phyloP scores from a whole-genome alignment of 139 green algal species.

The Chlamydomonas applanata region DNA sequence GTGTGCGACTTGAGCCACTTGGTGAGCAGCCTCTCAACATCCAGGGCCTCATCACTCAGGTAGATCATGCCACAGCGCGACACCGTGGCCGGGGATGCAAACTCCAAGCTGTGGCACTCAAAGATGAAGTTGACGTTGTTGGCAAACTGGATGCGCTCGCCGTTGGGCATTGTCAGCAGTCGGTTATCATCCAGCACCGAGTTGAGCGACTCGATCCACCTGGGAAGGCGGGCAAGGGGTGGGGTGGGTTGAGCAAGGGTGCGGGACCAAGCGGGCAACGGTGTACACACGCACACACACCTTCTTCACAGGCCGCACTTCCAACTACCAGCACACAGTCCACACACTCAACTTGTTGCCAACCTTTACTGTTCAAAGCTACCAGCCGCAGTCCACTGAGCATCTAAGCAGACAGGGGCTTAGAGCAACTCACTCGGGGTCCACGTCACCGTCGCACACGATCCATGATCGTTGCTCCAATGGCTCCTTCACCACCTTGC shows the following conservation, averaged over 20 bases:
- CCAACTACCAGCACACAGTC: too few species aligned
- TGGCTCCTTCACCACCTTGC: conserved; percentile 63
- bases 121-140: conserved; percentile 90
- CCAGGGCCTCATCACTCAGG: conserved; percentile 62
- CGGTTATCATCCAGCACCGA: conserved; percentile 81
- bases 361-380: too few species aligned
- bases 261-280: too few species aligned
- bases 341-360: too few species aligned
- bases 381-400: too few species aligned
- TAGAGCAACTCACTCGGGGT: conserved; percentile 70
- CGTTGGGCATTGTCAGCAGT: conserved; percentile 81
- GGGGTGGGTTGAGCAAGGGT: too few species aligned
- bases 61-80: conserved; percentile 58
- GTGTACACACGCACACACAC: too few species aligned
- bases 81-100: conserved; percentile 84
- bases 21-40: conserved; percentile 45
- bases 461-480: conserved; percentile 77
- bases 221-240: too few species aligned
- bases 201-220: conserved; percentile 89
- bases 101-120: conserved; percentile 76
- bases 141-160: conserved; percentile 83
- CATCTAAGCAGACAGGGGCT: too few species aligned
- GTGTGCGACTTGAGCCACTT: conserved; percentile 42
- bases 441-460: conserved; percentile 84
- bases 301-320: too few species aligned